Percentiles rank a stretch among this genome's conserved stretches.
Conservation (phyloP, 2,329 filamentous ascomycete species). For the Thyridium curvatum region DNA sequence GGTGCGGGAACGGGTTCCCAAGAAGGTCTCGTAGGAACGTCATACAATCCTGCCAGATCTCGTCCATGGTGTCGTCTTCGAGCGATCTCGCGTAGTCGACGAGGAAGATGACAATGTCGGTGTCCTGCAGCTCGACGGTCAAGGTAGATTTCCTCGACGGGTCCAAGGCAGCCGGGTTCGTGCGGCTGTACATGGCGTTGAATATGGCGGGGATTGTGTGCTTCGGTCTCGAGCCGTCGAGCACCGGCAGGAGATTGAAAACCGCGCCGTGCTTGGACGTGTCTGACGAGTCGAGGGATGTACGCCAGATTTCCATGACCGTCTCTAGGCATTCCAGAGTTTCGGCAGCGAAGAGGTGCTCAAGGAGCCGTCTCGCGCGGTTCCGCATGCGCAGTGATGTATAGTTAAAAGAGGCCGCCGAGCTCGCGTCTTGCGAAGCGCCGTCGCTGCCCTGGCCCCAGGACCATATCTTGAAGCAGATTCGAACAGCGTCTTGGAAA, state of each 20-base stretch:
- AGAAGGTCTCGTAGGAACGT: slow-evolving; percentile 85
- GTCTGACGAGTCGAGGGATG: slow-evolving; percentile 35
- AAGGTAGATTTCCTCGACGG: slow-evolving; percentile 77
- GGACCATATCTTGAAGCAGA: slow-evolving; percentile 91
- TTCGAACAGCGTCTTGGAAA: slow-evolving; percentile 89
- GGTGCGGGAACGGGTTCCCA: slow-evolving; percentile 88
- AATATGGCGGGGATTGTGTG: slow-evolving; percentile 91
- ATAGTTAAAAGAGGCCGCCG: slow-evolving; percentile 78
- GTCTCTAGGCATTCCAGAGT: slow-evolving; percentile 92
- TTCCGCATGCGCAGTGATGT: slow-evolving; percentile 90
- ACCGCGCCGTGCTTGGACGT: slow-evolving; percentile 54
- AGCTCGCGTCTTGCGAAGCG: slow-evolving; percentile 55
- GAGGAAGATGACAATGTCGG: slow-evolving; percentile 80
- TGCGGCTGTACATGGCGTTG: slow-evolving; percentile 92
- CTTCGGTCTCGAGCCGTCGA: slow-evolving; percentile 86
- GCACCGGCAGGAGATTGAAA: slow-evolving; percentile 80
- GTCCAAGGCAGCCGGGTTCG: slow-evolving; percentile 76
- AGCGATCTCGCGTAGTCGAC: slow-evolving; percentile 85
- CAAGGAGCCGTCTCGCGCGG: slow-evolving; percentile 76
- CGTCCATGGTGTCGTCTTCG: slow-evolving; percentile 95
- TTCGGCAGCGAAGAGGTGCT: slow-evolving; percentile 89
- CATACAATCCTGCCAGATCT: slow-evolving; percentile 95
- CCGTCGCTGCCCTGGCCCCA: slow-evolving; percentile 69
- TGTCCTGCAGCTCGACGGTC: slow-evolving; percentile 76
- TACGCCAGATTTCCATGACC: slow-evolving; percentile 76